Base-by-base conservation (phyloP, 2,329 filamentous ascomycete species). In the Aspergillus glaucus region DNA sequence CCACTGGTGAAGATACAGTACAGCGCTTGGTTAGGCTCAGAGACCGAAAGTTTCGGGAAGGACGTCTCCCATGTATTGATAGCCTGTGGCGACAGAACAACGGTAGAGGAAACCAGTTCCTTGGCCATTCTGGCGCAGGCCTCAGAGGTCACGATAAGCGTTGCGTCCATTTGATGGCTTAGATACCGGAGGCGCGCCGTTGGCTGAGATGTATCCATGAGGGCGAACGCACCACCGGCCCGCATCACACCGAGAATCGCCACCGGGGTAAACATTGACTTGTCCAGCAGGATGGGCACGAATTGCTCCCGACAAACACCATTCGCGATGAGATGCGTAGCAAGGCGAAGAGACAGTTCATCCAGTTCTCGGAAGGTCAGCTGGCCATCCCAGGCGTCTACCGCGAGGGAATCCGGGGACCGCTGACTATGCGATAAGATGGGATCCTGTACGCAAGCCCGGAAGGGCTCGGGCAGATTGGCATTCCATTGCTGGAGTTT, bases 31-130 rank as follows among this genome's bases (percentile, higher is more conserved):
- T 37, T 14, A 1, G 28, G 17, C 5, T 6, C 7, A 40, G 8
- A 40, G 37, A 32, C 37, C 8, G 41, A 8, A 24, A n/a, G 14
- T 8, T 8, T 44, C 4, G 47, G 47, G 22, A 42, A 30, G 34
- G 39, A 52, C 48, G 46, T 58, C 57, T 24, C 60, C 60, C 58
- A 60, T 7, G 50, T 52, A 28, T 59, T 59, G 44, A 24, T 63
- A 2, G 66, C 62, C 28, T 67, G 70, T 48, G 70, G 65, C 1
- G 70, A 53, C 45, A 67, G 58, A 15, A 15, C 17, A 15, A 40
- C 6, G 8, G 15, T 19, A 7, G 10, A 7, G 10, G 37, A 15
- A 9, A 14, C 8, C 8, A 40, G 37, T 7, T 14, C 10, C 6
- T 9, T 7, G 37, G 37, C 37, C 6, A n/a, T 9, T 14, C 37